A percentile compares a stretch with the other conserved stretches of the same genome.
Conservation (phyloP, 345 rosid genomes). For the Garcia nutans region DNA sequence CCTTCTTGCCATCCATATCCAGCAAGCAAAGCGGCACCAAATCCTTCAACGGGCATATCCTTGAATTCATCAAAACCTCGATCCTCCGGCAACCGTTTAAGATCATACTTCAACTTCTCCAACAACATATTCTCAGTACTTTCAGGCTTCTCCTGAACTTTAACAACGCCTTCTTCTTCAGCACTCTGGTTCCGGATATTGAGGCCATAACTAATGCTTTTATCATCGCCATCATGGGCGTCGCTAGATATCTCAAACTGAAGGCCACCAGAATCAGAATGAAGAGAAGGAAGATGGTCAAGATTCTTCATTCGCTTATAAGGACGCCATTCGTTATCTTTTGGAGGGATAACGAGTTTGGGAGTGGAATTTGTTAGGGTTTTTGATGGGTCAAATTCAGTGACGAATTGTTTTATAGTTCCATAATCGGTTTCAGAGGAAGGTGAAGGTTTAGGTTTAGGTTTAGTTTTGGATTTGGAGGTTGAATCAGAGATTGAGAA, state of each 20-base stretch:
- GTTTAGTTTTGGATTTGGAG: constrained; percentile 4
- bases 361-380: background rate
- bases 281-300: constrained; percentile 16
- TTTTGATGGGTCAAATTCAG: constrained; percentile 19
- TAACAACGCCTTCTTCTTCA: background rate
- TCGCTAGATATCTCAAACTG: constrained; percentile 16
- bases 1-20: constrained; percentile 94
- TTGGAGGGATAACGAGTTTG: constrained; percentile 10
- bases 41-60: constrained; percentile 75
- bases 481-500: constrained; percentile 18
- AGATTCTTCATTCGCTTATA: constrained; percentile 29
- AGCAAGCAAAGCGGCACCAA: constrained; percentile 64
- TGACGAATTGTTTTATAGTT: constrained; percentile 8
- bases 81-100: constrained; percentile 63
- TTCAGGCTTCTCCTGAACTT: constrained; percentile 17
- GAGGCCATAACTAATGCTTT: constrained; percentile 53
- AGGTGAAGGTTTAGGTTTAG: constrained; percentile 8
- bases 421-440: background rate
- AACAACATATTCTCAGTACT: constrained; percentile 37
- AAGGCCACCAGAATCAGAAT: constrained; percentile 8
- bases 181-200: constrained; percentile 43
- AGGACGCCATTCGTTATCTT: constrained; percentile 26
- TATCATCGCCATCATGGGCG: constrained; percentile 19
- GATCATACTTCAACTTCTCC: constrained; percentile 51
- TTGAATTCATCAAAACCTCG: constrained; percentile 57